These are phyloP conservation scores for Odontarrhena argentea DNA, from an alignment of 345 rosid species.

Conservation along the genomic window DNA sequence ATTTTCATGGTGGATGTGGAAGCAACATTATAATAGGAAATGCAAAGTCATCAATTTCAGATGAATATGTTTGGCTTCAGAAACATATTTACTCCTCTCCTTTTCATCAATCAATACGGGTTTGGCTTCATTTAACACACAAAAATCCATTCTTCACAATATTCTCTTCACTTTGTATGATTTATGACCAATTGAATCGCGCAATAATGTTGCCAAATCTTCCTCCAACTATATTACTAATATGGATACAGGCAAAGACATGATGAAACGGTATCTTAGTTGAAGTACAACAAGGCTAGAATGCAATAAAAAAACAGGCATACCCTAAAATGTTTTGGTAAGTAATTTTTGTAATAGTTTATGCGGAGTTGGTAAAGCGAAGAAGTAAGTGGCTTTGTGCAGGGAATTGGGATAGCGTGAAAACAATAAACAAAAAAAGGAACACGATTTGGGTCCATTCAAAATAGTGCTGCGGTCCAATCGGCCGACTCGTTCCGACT, in stretches of 20 bases:
- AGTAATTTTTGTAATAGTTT: too few relatives aligned
- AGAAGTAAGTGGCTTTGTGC: neutral
- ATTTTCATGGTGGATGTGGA: conserved; percentile 25
- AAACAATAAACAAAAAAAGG: conserved; percentile 13
- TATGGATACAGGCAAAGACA: too few relatives aligned
- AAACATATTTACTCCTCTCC: conserved; percentile 15
- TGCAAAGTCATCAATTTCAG: conserved; percentile 23
- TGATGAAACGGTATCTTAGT: too few relatives aligned
- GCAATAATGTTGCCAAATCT: too few relatives aligned
- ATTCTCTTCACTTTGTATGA: neutral
- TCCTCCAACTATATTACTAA: too few relatives aligned
- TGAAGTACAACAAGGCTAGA: too few relatives aligned
- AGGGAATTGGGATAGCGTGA: conserved; percentile 23
- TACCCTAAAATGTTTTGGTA: too few relatives aligned
- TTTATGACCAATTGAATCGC: neutral
- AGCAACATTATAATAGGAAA: conserved; percentile 4
- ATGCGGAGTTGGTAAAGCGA: conserved; percentile 17
- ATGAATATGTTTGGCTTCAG: conserved; percentile 8
- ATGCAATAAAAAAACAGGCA: too few relatives aligned
- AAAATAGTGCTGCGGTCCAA: conserved; percentile 39
- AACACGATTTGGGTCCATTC: conserved; percentile 11
- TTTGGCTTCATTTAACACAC: conserved; percentile 3
- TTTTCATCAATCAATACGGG: conserved; percentile 11
- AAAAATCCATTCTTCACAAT: neutral
- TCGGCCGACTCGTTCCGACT: conserved; percentile 34